phyloP scores from a whole-genome alignment of 169 alveolate species.

The Cystoisospora suis region DNA sequence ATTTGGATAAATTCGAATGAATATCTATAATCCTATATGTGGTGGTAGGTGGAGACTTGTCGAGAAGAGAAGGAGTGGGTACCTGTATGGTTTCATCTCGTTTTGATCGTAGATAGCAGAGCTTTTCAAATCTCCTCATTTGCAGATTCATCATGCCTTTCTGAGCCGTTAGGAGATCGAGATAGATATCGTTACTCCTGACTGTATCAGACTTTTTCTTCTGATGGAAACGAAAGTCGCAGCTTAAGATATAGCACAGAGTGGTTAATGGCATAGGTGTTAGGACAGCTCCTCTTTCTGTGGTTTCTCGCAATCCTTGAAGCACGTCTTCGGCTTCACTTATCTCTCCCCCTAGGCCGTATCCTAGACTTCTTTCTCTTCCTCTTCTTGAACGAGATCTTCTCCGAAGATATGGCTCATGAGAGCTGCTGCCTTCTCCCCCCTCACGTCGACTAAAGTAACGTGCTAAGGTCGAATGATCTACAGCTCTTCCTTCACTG shows the following conservation, averaged over 20 bases:
- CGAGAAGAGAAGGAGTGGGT: no score
- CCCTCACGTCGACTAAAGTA: no score
- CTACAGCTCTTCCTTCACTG: no score
- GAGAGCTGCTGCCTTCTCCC: no score
- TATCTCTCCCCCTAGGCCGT: background rate
- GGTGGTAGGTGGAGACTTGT: no score
- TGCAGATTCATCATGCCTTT: slow-evolving; percentile 23
- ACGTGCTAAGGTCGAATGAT: no score
- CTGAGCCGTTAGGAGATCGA: slow-evolving; percentile 46
- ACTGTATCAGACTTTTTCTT: slow-evolving; percentile 49
- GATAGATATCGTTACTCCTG: slow-evolving; percentile 48
- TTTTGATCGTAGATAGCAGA: background rate
- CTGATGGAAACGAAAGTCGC: slow-evolving; percentile 64
- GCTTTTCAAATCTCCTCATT: background rate
- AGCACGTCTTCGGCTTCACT: background rate
- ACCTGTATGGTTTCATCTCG: background rate
- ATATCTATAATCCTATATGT: no score
- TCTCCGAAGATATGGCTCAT: no score
- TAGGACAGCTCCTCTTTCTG: background rate
- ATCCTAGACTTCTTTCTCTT: background rate
- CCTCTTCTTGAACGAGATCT: no score
- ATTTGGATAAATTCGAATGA: no score
- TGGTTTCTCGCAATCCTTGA: background rate
- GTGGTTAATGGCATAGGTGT: slow-evolving; percentile 46
- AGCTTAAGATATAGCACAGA: slow-evolving; percentile 45